Base-by-base conservation (phyloP, 805 yeast genomes). In the Ogataea ramenticola region DNA sequence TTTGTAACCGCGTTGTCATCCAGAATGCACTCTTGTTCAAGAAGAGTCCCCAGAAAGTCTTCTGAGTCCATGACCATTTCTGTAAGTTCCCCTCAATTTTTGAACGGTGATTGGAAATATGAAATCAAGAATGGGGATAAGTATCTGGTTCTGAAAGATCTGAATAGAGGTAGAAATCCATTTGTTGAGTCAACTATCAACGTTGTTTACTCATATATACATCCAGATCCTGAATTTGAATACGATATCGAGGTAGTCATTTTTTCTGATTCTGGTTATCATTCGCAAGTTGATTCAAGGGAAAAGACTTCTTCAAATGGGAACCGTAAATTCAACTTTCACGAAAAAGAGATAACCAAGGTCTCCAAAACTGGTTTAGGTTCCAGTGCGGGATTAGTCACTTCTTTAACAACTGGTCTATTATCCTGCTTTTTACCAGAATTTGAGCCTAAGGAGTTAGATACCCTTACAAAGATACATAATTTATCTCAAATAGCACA, bases 301-400 rank as follows among this genome's bases (percentile, higher is more conserved):
- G 43, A 47, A 1, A 67, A 62, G 49, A 31, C 43, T 3, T 68
- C 76, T 0, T 17, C n/a, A 1, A 70, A 71, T 38, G 68, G 68
- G 0, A 44, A 49, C 1, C 68, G 64, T 36, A 48, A 57, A 16
- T 90, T 90, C 56, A 64, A 75, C 36, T 81, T 68, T 59, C 96
- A 91, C 59, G 44, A 61, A 0, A 47, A 58, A 21, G 69, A 77
- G 15, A 87, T 93, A 44, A 69, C 75, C 0, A 67, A 83, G 31
- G 96, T 89, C 6, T 80, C 96, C 2, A 93, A 93, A 59, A 93
- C 99, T 0, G 99, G 99, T 0, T 70, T 93, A 40, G 99, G 99
- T 1, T 88, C 96, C 12, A 88, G 96, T 29, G 99, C 99, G 0
- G 96, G 96, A 0, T 70, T 93, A 46, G 95, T 87, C 2, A 76